Evolutionary conservation across 208 protist genomes (phyloP).

Genomic region (Trypanosoma scelopori): DNA sequence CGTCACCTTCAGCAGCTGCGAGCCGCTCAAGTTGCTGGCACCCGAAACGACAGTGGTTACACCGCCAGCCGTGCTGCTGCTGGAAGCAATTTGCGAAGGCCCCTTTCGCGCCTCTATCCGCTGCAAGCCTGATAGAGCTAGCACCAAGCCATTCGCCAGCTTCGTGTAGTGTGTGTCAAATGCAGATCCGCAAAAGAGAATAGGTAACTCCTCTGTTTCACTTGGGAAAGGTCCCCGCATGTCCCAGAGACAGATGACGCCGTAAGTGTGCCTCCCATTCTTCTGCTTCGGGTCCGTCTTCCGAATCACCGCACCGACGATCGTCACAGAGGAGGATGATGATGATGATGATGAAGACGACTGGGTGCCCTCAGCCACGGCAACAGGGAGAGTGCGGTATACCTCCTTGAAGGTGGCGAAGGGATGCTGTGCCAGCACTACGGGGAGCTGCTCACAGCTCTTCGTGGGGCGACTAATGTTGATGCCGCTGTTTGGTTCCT

Average conservation of each 20-base stretch:
- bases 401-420: slow-evolving; percentile 42
- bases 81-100: background rate
- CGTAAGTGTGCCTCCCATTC: slow-evolving; percentile 38
- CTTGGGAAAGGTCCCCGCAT: slow-evolving; percentile 52
- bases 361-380: background rate
- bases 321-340: slow-evolving; percentile 34
- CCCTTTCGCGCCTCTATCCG: slow-evolving; percentile 19
- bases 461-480: slow-evolving; percentile 53
- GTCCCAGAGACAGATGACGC: slow-evolving; percentile 65
- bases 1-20: slow-evolving; percentile 36
- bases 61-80: slow-evolving; percentile 1
- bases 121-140: slow-evolving; percentile 51
- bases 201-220: slow-evolving; percentile 38
- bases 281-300: slow-evolving; percentile 67
- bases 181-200: slow-evolving; percentile 61
- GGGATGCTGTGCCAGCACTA: slow-evolving; percentile 58
- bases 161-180: slow-evolving; percentile 66
- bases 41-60: background rate
- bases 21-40: background rate
- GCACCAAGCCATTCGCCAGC: slow-evolving; percentile 42
- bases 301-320: slow-evolving; percentile 63
- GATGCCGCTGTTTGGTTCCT: slow-evolving; percentile 44
- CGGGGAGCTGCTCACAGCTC: slow-evolving; percentile 56
- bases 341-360: slow-evolving; percentile 19
- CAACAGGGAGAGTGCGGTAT: slow-evolving; percentile 12